Conservation (phyloP, 2,329 filamentous ascomycete genomes). For the Tolypocladium endophyticum region DNA sequence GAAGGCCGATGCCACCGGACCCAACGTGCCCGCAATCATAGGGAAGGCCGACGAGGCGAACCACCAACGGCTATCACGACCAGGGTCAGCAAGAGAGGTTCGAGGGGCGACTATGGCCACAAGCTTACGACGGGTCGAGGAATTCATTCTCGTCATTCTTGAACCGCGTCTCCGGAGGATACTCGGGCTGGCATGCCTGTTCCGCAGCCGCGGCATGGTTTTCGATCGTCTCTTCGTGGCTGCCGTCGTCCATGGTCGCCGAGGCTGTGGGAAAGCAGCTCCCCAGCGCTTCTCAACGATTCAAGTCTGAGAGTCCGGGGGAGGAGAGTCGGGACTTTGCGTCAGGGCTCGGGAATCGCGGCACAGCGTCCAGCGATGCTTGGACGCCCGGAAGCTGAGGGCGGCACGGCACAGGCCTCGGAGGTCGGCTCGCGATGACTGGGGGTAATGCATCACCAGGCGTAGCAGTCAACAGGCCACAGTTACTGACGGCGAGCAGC, state of each 20-base stretch:
- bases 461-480: background rate
- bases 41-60: constrained; percentile 57
- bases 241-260: constrained; percentile 29
- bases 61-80: constrained; percentile 44
- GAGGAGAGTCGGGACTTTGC: background rate
- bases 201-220: constrained; percentile 19
- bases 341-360: background rate
- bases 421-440: background rate
- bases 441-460: background rate
- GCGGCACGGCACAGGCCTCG: background rate
- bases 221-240: constrained; percentile 25
- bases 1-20: constrained; percentile 78
- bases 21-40: constrained; percentile 73
- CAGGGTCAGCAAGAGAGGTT: background rate
- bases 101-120: background rate
- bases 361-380: background rate
- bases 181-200: constrained; percentile 8
- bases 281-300: background rate
- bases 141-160: constrained; percentile 29
- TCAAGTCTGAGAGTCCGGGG: background rate
- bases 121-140: constrained; percentile 31
- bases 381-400: background rate
- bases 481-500: background rate
- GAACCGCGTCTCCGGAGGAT: constrained; percentile 14
- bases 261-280: background rate